These are phyloP conservation scores for Litsea cubeba DNA, from an alignment of 164 flowering plant genomes.

Conservation along the genomic window DNA sequence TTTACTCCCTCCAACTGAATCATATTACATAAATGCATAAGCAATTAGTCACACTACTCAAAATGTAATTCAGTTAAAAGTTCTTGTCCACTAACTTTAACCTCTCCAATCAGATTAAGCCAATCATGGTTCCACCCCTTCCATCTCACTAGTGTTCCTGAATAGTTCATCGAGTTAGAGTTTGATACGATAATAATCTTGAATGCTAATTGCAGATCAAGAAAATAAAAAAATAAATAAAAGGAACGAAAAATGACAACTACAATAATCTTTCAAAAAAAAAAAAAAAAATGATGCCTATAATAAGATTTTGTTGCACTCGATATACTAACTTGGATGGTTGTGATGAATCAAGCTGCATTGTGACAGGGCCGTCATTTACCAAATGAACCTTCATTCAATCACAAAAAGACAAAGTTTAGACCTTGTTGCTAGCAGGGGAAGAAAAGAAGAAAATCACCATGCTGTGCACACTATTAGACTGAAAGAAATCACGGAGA, in stretches of 20 bases:
- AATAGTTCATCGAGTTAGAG: background rate
- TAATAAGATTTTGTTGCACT: background rate
- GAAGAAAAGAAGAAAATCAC: background rate
- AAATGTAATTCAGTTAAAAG: background rate
- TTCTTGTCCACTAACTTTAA: background rate
- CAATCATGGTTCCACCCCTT: conserved; percentile 1
- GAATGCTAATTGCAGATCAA: background rate
- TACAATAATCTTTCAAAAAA: background rate
- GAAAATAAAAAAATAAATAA: too few species aligned
- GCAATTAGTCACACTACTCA: too few species aligned
- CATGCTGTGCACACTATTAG: background rate
- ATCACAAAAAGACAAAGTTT: conserved; percentile 3
- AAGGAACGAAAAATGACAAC: background rate
- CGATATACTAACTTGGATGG: conserved; percentile 48
- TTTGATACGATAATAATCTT: background rate
- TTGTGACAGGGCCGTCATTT: conserved; percentile 94
- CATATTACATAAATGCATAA: background rate
- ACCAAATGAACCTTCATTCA: conserved; percentile 66
- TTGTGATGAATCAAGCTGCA: conserved; percentile 86
- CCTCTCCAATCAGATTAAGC: background rate
- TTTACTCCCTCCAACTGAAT: background rate
- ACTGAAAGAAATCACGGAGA: background rate
- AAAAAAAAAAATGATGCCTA: background rate
- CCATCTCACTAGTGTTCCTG: conserved; percentile 1
- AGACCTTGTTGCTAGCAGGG: background rate